These are phyloP conservation scores for Fusarium veterinarium DNA, from an alignment of 2,329 filamentous ascomycete genomes.

Conservation along the genomic window DNA sequence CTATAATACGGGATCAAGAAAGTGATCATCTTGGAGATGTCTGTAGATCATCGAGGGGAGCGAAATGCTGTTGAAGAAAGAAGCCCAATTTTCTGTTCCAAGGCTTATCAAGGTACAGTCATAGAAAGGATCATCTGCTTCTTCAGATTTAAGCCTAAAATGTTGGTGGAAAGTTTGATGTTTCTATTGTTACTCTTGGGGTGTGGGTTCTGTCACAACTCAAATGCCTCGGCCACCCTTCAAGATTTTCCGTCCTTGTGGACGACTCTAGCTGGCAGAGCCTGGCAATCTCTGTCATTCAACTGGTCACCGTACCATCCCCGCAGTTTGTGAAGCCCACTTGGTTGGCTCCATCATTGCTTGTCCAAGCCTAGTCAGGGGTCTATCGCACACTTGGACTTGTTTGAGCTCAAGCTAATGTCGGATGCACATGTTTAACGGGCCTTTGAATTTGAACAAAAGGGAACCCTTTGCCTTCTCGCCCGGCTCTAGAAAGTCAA, in stretches of 20 bases:
- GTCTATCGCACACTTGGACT: conserved; percentile 37
- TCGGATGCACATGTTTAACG: conserved; percentile 38
- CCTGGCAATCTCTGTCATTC: conserved; percentile 20
- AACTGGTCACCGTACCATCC: conserved; percentile 44
- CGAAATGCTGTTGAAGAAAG: background rate
- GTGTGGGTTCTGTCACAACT: conserved; percentile 2
- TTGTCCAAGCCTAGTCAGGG: conserved; percentile 46
- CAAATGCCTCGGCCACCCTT: conserved; percentile 23
- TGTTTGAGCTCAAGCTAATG: conserved; percentile 31
- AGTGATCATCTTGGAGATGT: background rate
- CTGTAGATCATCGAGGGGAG: background rate
- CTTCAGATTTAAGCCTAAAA: conserved; percentile 1
- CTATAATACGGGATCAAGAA: conserved; percentile 6
- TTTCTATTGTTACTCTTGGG: conserved; percentile 9
- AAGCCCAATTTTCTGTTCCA: background rate
- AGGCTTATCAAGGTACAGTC: background rate
- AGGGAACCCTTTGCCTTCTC: conserved; percentile 29
- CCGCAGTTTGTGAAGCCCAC: conserved; percentile 41
- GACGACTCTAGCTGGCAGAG: conserved; percentile 24
- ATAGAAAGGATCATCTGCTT: background rate
- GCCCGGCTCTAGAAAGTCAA: conserved; percentile 23
- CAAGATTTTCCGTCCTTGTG: conserved; percentile 43
- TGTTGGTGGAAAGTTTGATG: conserved; percentile 6
- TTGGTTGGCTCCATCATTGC: conserved; percentile 38
- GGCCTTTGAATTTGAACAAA: conserved; percentile 29